Evolutionary conservation across 768 basidiomycete genomes (phyloP), one percentile per base, ranked within the genome.

Genomic region (Tricholoma sp.): DNA sequence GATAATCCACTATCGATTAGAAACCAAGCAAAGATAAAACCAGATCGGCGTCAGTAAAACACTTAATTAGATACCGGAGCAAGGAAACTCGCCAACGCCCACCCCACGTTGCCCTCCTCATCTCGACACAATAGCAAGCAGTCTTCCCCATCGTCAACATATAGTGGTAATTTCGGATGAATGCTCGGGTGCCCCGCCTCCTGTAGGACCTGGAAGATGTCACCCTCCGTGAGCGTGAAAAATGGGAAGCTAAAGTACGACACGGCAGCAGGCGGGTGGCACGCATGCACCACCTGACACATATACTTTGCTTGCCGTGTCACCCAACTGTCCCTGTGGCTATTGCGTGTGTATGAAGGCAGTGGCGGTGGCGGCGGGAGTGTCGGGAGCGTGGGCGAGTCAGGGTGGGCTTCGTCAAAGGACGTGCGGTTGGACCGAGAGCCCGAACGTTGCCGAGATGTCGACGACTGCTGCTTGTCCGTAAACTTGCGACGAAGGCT

Each of bases 11-110:
- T 46, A 24, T 24, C 11, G 4, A 31, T 7, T 2, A 4, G n/a
- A 29, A 50, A 18, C 6, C 29, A 50, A 10, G 7, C 16, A 18
- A 50, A 50, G 14, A 7, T 5, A 7, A 27, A 27, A 27, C 1
- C 27, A 29, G 47, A 31, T 29, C 4, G 18, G 7, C 3, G 27
- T 50, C 16, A 50, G 47, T 50, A 46, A 24, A 49, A 29, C 11
- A 18, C 29, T 50, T 19, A 50, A 18, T 31, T 50, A 50, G 47
- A 41, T 18, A 85, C 64, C 8, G 88, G 88, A 24, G 85, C 77
- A 67, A 92, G 69, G 71, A 91, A 93, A 67, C 90, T 91, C 34
- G 90, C 90, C 59, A 93, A 68, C 3, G 86, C 85, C 91, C 91
- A 92, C 0, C 90, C 90, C 16, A 91, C 78, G 9, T 79, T 75